A percentile compares a stretch with the other conserved stretches of the same genome.
These are phyloP conservation scores for Eucalyptus albens DNA, from an alignment of 345 rosid genomes.

Conservation along the genomic window DNA sequence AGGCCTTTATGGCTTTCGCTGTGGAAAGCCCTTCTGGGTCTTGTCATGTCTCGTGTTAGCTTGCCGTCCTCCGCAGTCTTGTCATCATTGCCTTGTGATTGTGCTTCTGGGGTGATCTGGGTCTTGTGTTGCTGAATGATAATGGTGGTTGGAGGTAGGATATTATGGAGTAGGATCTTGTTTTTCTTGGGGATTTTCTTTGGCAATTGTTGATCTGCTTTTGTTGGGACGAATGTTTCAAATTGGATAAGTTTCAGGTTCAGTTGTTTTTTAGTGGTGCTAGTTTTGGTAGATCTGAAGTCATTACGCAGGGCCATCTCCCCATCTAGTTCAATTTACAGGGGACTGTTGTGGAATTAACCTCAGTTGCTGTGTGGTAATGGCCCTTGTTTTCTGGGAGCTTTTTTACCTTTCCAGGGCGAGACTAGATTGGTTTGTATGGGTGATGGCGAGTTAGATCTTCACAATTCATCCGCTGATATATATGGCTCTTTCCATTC, in stretches of 20 bases:
- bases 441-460: neutral
- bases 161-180: neutral
- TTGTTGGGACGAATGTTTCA: neutral
- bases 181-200: neutral
- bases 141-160: neutral
- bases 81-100: neutral
- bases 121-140: neutral
- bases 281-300: neutral
- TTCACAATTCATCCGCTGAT: neutral
- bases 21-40: neutral
- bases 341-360: neutral
- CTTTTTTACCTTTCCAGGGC: neutral
- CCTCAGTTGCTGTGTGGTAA: neutral
- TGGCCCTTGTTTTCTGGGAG: neutral
- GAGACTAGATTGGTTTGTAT: neutral
- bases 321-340: neutral
- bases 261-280: neutral
- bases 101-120: neutral
- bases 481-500: neutral
- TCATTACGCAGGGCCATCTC: neutral
- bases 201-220: neutral
- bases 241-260: neutral
- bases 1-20: neutral
- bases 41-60: neutral
- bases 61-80: neutral